phyloP scores from a whole-genome alignment of 768 basidiomycete species.

The Panaeolus cyanescens region DNA sequence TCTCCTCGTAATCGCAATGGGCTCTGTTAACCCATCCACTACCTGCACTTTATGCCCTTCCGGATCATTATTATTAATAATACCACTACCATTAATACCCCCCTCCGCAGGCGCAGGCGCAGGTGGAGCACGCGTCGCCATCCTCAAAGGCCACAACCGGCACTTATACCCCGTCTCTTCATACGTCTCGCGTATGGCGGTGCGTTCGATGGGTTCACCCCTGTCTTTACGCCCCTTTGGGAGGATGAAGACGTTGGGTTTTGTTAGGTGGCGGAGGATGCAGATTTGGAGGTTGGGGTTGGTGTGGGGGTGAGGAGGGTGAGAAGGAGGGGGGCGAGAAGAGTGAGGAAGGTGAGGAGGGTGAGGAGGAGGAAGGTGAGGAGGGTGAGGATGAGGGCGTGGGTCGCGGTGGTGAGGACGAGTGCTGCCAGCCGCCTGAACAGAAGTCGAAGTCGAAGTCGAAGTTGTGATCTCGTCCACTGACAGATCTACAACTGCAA shows the following conservation, averaged over 20 bases:
- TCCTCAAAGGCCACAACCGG: slow-evolving; percentile 45
- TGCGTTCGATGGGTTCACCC: slow-evolving; percentile 48
- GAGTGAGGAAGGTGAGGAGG: too few species aligned
- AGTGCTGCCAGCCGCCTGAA: too few species aligned
- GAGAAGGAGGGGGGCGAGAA: too few species aligned
- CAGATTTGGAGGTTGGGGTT: slow-evolving; percentile 36
- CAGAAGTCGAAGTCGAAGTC: too few species aligned
- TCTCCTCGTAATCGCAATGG: slow-evolving; percentile 32
- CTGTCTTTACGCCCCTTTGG: slow-evolving; percentile 67
- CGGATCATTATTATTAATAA: too few species aligned
- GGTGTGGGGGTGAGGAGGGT: too few species aligned
- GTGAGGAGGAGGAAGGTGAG: too few species aligned
- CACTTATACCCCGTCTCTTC: slow-evolving; percentile 69
- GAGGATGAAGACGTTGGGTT: slow-evolving; percentile 38
- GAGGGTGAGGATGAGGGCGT: too few species aligned
- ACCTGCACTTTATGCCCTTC: slow-evolving; percentile 21
- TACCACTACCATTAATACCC: too few species aligned
- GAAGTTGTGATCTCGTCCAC: too few species aligned
- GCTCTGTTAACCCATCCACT: slow-evolving; percentile 30
- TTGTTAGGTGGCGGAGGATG: slow-evolving; percentile 34
- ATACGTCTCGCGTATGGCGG: slow-evolving; percentile 63
- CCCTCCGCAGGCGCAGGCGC: slow-evolving; percentile 38
- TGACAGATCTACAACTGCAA: background rate
- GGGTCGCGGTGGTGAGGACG: too few species aligned
- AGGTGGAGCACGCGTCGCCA: slow-evolving; percentile 57